Conservation (phyloP, 2,329 filamentous ascomycete genomes). For the Penicillium hordei region DNA sequence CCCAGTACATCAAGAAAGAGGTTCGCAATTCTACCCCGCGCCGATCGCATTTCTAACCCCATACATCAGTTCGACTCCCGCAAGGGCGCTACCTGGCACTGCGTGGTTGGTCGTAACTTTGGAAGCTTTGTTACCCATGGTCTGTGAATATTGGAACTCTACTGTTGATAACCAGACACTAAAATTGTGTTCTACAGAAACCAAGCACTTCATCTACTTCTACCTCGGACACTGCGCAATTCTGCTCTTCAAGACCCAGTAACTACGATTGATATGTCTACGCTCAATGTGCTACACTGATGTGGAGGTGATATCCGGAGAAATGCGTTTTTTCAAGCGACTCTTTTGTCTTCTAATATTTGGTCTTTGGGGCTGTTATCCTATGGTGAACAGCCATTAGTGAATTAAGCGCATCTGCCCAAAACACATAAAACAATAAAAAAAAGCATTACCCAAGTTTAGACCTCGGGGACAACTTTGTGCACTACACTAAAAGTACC, state of each 20-base stretch:
- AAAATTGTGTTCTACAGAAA: conserved; percentile 61
- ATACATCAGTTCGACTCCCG: conserved; percentile 80
- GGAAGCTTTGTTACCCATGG: conserved; percentile 98
- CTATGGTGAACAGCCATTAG: conserved; percentile 1
- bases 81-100: conserved; percentile 98
- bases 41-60: conserved; percentile 17
- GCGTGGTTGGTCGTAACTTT: conserved; percentile 97
- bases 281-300: not conserved
- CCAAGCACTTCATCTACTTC: conserved; percentile 99
- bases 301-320: not conserved
- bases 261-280: conserved; percentile 13
- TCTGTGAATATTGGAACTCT: conserved; percentile 43
- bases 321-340: conserved; percentile 13
- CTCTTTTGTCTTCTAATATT: conserved; percentile 12
- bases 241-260: conserved; percentile 98
- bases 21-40: conserved; percentile 50
- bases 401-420: conserved; percentile 2
- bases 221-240: conserved; percentile 99
- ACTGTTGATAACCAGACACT: conserved; percentile 10
- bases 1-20: conserved; percentile 92
- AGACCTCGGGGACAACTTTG: not conserved
- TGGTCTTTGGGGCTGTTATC: not conserved
- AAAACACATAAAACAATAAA: not conserved
- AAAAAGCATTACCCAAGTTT: not conserved
- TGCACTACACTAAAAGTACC: not conserved